These are phyloP conservation scores for Clarireedia monteithiana DNA, from an alignment of 2,329 filamentous ascomycete genomes.

Conservation along the genomic window DNA sequence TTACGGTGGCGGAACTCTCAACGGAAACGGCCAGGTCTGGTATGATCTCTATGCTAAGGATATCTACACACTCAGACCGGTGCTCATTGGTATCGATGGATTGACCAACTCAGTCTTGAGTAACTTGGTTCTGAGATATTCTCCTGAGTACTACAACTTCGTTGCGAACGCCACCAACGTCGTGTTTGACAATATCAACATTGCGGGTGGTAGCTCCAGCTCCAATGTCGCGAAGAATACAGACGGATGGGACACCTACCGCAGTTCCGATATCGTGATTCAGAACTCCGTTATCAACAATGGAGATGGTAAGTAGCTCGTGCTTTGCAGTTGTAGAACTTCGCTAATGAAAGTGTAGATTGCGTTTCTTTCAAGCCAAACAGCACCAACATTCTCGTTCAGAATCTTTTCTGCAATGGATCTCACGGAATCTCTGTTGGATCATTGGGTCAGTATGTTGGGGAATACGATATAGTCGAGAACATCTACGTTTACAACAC, in stretches of 20 bases:
- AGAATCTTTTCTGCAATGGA: conserved; percentile 59
- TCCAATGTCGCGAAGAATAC: conserved; percentile 55
- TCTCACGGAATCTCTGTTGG: conserved; percentile 69
- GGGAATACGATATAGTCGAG: conserved; percentile 57
- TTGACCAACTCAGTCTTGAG: conserved; percentile 50
- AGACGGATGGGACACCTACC: conserved; percentile 58
- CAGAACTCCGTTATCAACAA: conserved; percentile 59
- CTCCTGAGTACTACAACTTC: conserved; percentile 53
- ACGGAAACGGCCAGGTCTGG: conserved; percentile 59
- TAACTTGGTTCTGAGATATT: conserved; percentile 52
- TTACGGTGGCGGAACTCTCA: conserved; percentile 55
- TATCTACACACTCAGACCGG: conserved; percentile 49
- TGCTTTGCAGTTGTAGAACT: neutral
- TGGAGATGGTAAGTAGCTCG: conserved; percentile 40
- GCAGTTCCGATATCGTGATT: conserved; percentile 53
- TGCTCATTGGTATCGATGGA: conserved; percentile 49
- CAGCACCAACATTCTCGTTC: conserved; percentile 59
- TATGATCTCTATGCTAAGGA: conserved; percentile 48
- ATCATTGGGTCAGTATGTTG: conserved; percentile 57
- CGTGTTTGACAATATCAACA: conserved; percentile 54
- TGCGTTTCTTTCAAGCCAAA: conserved; percentile 72
- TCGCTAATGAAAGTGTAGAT: conserved; percentile 31
- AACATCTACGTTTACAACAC: conserved; percentile 59
- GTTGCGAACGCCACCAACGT: conserved; percentile 59
- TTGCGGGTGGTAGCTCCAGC: conserved; percentile 46